Base-by-base conservation (phyloP, 2,329 filamentous ascomycete species). In the Esteya vermicola region DNA sequence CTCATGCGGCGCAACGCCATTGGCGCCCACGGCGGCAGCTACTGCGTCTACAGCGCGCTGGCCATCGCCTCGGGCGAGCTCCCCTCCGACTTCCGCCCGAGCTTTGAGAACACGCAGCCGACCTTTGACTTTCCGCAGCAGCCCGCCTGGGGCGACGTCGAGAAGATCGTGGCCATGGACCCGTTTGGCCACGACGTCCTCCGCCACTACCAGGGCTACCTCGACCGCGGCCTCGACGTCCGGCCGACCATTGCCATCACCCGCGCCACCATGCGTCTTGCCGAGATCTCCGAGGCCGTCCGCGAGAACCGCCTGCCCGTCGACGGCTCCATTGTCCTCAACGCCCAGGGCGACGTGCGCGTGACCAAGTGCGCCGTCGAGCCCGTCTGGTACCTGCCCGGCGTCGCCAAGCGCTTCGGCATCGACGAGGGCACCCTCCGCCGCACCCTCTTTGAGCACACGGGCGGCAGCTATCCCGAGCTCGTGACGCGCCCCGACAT, bases 51-150 rank as follows among this genome's bases (percentile, higher is more conserved):
- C 39, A 40, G 33, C 39, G 39, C 39, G 33, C 33, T 40, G 32
- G 39, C 39, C 19, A 31, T 40, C 13, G 39, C 39, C 8, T 33
- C 39, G 14, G 39, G 39, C 39, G 39, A 40, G 25, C 33, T 40
- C 25, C 39, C 39, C 14, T 20, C 39, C 13, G 33, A 40, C 39
- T 40, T 40, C 39, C 39, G 39, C 18, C 39, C 39, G 10, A 40
- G 26, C 26, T 40, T 40, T n/a, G 39, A 40, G 27, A 40, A 40
- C 39, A 40, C 39, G 31, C 39, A 40, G 39, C 39, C 39, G 32
- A 40, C 39, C 13, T 40, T 40, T 34, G 25, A 40, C 19, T 40
- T 40, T 16, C 33, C 39, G 18, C 39, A 35, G 26, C 39, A 40
- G 39, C 25, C 33, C 25, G 39, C 39, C 22, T 40, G 39, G 39